A percentile compares a stretch with the other conserved stretches of the same genome.
Evolutionary conservation across 129 eudicot genomes (phyloP).

Genomic region (Kitagawia praeruptora): DNA sequence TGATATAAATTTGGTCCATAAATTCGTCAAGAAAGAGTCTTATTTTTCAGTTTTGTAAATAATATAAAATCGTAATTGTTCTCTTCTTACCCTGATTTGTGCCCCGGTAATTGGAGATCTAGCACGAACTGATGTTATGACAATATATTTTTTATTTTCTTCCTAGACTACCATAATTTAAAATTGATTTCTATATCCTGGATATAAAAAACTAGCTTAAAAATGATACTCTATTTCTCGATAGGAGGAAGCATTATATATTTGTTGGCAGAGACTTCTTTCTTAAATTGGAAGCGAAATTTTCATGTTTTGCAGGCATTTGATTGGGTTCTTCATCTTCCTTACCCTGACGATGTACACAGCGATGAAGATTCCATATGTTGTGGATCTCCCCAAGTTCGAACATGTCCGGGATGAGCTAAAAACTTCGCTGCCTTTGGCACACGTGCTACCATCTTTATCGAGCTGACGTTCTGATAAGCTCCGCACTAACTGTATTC

Average conservation of each 20-base stretch:
- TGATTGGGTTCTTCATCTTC: conserved; percentile 92
- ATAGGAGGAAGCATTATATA: background rate
- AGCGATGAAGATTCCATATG: conserved; percentile 61
- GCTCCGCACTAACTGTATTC: conserved; percentile 73
- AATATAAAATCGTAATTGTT: background rate
- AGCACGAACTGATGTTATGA: background rate
- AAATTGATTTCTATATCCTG: background rate
- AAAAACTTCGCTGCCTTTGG: conserved; percentile 52
- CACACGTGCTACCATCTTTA: conserved; percentile 36
- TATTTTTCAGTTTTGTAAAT: background rate
- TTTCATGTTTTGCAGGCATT: conserved; percentile 61
- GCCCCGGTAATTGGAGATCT: background rate
- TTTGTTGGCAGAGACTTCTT: background rate
- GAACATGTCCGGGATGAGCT: conserved; percentile 61
- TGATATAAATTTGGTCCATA: background rate
- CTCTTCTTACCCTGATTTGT: background rate
- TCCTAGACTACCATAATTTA: background rate
- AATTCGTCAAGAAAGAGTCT: background rate
- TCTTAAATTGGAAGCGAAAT: conserved; percentile 3
- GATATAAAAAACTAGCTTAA: background rate
- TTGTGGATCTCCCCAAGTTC: conserved; percentile 54
- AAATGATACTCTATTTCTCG: background rate
- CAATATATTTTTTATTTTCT: background rate
- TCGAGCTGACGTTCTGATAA: conserved; percentile 66
- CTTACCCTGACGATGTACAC: conserved; percentile 80